Percentiles rank a stretch among this genome's conserved stretches.
Conservation (phyloP, 2,329 filamentous ascomycete genomes). For the Penicillium sp. region DNA sequence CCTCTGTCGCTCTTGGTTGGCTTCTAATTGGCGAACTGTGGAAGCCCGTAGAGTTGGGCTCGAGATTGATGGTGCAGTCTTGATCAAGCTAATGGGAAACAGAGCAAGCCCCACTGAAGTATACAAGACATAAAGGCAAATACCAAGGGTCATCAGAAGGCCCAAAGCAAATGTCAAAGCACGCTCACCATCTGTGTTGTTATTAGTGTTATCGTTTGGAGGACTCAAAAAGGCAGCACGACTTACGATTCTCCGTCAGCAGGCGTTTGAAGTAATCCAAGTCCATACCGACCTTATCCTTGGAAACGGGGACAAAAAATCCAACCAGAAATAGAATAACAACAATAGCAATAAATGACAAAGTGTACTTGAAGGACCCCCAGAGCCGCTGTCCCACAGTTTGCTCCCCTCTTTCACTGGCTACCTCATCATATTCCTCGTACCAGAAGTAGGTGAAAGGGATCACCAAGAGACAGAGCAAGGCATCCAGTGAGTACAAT, state of each 20-base stretch:
- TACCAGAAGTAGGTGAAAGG: slow-evolving; percentile 99
- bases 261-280: slow-evolving; percentile 90
- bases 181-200: slow-evolving; percentile 71
- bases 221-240: not conserved
- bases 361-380: slow-evolving; percentile 87
- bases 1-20: slow-evolving; percentile 86
- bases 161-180: slow-evolving; percentile 88
- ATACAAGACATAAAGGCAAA: slow-evolving; percentile 82
- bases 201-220: not conserved
- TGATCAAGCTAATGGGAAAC: slow-evolving; percentile 87
- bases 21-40: slow-evolving; percentile 76
- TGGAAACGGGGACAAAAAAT: slow-evolving; percentile 86
- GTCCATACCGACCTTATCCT: slow-evolving; percentile 65
- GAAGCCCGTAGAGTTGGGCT: slow-evolving; percentile 74
- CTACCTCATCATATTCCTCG: slow-evolving; percentile 93
- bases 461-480: slow-evolving; percentile 84
- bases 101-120: slow-evolving; percentile 86
- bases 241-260: slow-evolving; percentile 73
- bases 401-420: slow-evolving; percentile 74
- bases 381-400: slow-evolving; percentile 70
- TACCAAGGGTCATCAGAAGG: slow-evolving; percentile 83
- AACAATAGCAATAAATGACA: slow-evolving; percentile 73
- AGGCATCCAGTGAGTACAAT: slow-evolving; percentile 85
- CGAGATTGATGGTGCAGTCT: slow-evolving; percentile 83
- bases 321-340: slow-evolving; percentile 85